These are phyloP conservation scores for Picochlorum costavermella DNA, from an alignment of 139 green algal species.

Conservation along the genomic window DNA sequence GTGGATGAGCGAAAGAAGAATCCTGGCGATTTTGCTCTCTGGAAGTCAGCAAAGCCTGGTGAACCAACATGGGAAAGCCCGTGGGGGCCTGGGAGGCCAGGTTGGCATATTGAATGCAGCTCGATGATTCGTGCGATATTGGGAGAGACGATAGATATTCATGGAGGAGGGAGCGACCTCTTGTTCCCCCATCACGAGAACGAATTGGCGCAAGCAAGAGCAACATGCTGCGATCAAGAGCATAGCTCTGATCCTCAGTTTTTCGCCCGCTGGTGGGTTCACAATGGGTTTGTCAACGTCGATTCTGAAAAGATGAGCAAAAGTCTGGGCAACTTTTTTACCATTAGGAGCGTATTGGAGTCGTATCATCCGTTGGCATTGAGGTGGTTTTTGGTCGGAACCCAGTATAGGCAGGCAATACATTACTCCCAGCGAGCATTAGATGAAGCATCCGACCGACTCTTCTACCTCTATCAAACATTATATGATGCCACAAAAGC, in stretches of 20 bases:
- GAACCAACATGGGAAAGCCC: conserved; percentile 86
- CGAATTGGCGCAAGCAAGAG: conserved; percentile 81
- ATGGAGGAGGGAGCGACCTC: conserved; percentile 75
- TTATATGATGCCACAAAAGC: conserved; percentile 42
- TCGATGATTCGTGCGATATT: conserved; percentile 79
- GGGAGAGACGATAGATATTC: conserved; percentile 81
- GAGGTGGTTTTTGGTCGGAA: conserved; percentile 86
- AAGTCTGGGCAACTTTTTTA: conserved; percentile 97
- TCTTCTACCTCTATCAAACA: conserved; percentile 89
- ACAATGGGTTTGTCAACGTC: conserved; percentile 80
- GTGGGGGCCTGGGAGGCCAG: conserved; percentile 83
- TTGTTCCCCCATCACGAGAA: conserved; percentile 98
- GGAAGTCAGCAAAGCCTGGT: conserved; percentile 85
- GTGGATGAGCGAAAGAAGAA: conserved; percentile 80
- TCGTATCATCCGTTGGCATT: conserved; percentile 78
- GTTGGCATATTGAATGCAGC: conserved; percentile 95
- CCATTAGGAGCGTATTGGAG: conserved; percentile 78
- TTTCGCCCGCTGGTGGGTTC: conserved; percentile 88
- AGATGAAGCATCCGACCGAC: conserved; percentile 71
- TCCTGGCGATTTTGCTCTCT: conserved; percentile 94
- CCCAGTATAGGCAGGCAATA: conserved; percentile 86
- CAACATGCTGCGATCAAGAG: conserved; percentile 17
- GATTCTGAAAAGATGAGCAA: conserved; percentile 98
- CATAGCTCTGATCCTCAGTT: conserved; percentile 23
- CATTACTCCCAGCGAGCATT: conserved; percentile 82